Evolutionary conservation across 1,139 yeast genomes (phyloP).

Genomic region (Diutina siamensis): DNA sequence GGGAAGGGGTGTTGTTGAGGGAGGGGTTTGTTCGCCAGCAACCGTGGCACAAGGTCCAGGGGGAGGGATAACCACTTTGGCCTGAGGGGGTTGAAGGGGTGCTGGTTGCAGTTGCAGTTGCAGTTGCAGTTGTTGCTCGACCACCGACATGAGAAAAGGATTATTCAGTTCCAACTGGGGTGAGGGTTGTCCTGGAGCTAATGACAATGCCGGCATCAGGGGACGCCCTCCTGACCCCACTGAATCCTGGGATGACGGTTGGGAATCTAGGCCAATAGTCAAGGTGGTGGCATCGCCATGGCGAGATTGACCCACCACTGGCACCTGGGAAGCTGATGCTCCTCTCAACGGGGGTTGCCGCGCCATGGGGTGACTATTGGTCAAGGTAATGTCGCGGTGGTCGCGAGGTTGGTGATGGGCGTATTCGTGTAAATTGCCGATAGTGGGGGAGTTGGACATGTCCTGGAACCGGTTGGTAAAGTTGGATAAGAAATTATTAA

Average conservation of each 20-base stretch:
- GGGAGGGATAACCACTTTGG: too few relatives aligned
- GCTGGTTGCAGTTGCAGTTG: too few relatives aligned
- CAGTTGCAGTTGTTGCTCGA: too few relatives aligned
- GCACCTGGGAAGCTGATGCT: neutral
- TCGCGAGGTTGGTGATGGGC: neutral
- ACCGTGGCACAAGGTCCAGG: too few relatives aligned
- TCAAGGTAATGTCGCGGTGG: slow-evolving; percentile 4
- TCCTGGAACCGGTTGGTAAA: slow-evolving; percentile 1
- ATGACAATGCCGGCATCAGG: neutral
- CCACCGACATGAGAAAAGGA: neutral
- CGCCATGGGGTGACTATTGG: neutral
- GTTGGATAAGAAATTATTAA: neutral
- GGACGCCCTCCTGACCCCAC: neutral
- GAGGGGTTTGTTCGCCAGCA: neutral
- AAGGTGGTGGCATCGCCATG: neutral
- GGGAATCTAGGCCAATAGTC: neutral
- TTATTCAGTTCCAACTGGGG: neutral
- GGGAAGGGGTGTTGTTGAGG: neutral
- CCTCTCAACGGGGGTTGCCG: too few relatives aligned
- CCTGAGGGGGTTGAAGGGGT: too few relatives aligned
- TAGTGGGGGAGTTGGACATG: slow-evolving; percentile 3
- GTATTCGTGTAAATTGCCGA: neutral
- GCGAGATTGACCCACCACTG: neutral
- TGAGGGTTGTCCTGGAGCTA: too few relatives aligned
- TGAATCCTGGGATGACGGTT: neutral